Percentiles rank a stretch among this genome's conserved stretches.
These are phyloP conservation scores for Lagerstroemia fauriei DNA, from an alignment of 441 rosid species.

Conservation along the genomic window DNA sequence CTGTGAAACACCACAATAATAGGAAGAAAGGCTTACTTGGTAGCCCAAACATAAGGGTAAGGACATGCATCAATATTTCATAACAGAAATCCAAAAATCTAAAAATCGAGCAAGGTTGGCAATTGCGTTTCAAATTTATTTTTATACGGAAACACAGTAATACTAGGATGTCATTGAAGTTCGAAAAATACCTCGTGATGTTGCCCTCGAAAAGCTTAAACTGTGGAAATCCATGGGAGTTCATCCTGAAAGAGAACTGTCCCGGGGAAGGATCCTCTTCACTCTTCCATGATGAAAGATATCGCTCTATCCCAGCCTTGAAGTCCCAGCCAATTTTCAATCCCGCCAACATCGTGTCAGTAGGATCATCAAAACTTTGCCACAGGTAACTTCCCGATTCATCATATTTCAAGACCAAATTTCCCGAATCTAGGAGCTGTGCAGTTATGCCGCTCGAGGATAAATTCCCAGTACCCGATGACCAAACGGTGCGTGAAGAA, in stretches of 20 bases:
- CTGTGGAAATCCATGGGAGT: constrained; percentile 11
- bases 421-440: constrained; percentile 33
- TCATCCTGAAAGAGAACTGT: constrained; percentile 11
- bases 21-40: too few relatives aligned
- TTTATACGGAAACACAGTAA: too few relatives aligned
- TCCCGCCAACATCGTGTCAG: too few relatives aligned
- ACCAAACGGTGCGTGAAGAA: constrained; percentile 26
- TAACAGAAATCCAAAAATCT: neutral
- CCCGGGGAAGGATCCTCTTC: constrained; percentile 37
- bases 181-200: constrained; percentile 32
- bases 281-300: constrained; percentile 38
- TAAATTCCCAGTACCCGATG: constrained; percentile 6
- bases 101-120: neutral
- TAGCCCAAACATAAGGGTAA: too few relatives aligned
- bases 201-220: neutral
- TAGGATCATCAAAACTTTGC: too few relatives aligned
- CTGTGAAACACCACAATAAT: too few relatives aligned
- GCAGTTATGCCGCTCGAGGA: constrained; percentile 9
- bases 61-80: too few relatives aligned
- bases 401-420: constrained; percentile 22
- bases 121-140: too few relatives aligned
- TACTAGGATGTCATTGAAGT: neutral
- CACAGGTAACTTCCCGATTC: too few relatives aligned
- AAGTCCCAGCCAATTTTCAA: constrained; percentile 26
- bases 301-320: constrained; percentile 20